Conservation (phyloP, 208 protist genomes). For the Herpetomonas tarakana region DNA sequence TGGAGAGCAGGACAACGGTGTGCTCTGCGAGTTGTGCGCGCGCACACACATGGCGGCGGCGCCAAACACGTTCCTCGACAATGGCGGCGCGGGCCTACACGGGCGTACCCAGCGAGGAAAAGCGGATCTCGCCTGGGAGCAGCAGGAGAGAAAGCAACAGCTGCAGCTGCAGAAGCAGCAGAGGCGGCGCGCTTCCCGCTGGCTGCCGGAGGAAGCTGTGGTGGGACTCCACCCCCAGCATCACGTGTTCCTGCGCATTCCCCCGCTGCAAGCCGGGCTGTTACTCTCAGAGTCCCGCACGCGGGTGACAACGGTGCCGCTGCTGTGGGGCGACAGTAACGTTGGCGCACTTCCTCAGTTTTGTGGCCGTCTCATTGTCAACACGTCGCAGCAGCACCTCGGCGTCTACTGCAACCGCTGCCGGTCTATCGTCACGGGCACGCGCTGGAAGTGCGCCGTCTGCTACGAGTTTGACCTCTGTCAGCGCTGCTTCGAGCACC, state of each 20-base stretch:
- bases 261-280: conserved; percentile 17
- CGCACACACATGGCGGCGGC: conserved; percentile 3
- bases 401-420: conserved; percentile 81
- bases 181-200: too few species aligned
- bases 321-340: conserved; percentile 85
- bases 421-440: conserved; percentile 40
- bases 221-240: conserved; percentile 52
- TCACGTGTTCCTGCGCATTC: conserved; percentile 69
- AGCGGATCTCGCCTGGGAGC: too few species aligned
- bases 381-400: conserved; percentile 38
- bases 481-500: conserved; percentile 40
- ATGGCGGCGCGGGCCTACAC: too few species aligned
- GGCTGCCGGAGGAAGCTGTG: too few species aligned
- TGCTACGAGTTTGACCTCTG: conserved; percentile 84
- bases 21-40: conserved; percentile 26
- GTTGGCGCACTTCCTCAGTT: conserved; percentile 50
- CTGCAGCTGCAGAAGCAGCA: too few species aligned
- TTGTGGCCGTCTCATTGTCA: conserved; percentile 32
- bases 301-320: conserved; percentile 18
- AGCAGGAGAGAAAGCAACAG: too few species aligned
- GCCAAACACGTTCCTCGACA: too few species aligned
- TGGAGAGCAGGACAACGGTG: conserved; percentile 15
- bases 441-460: conserved; percentile 79
- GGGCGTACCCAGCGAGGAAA: too few species aligned
- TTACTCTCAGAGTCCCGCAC: too few species aligned